A percentile compares a stretch with the other conserved stretches of the same genome.
Evolutionary conservation across 2,329 filamentous ascomycete species (phyloP).

Genomic region (Paracorniculantispora psalliotae): DNA sequence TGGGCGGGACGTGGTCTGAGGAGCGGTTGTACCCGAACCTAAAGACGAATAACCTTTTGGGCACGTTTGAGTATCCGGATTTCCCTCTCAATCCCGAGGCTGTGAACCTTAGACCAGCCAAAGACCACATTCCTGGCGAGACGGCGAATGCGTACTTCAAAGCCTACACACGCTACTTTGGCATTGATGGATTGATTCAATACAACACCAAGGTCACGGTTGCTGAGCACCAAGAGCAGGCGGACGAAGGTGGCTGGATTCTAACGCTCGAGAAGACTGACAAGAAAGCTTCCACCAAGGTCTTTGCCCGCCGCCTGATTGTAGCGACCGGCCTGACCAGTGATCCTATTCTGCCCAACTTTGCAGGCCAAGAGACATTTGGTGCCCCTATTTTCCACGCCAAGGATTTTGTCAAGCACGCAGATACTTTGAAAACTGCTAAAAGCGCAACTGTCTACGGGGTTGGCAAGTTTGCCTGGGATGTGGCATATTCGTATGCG

Average conservation of each 20-base stretch:
- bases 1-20: slow-evolving; percentile 67
- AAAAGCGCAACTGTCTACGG: slow-evolving; percentile 53
- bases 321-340: slow-evolving; percentile 53
- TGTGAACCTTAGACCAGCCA: slow-evolving; percentile 41
- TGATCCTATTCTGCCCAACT: slow-evolving; percentile 38
- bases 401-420: slow-evolving; percentile 39
- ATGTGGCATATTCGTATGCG: slow-evolving; percentile 59
- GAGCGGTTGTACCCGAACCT: slow-evolving; percentile 64
- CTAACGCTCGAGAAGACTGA: slow-evolving; percentile 27
- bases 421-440: slow-evolving; percentile 35
- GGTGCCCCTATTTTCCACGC: slow-evolving; percentile 45
- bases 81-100: slow-evolving; percentile 60
- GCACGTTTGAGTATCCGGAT: slow-evolving; percentile 69
- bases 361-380: slow-evolving; percentile 43
- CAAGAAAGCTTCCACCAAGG: slow-evolving; percentile 16
- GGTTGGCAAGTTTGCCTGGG: slow-evolving; percentile 60
- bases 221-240: slow-evolving; percentile 34
- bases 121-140: slow-evolving; percentile 43
- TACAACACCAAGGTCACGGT: slow-evolving; percentile 34
- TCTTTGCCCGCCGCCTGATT: slow-evolving; percentile 43
- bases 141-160: slow-evolving; percentile 45
- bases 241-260: slow-evolving; percentile 36
- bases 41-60: slow-evolving; percentile 69
- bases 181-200: slow-evolving; percentile 35
- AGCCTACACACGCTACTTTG: slow-evolving; percentile 39